Conservation (phyloP, 2,329 filamentous ascomycete species). For the Fusarium sp. region DNA sequence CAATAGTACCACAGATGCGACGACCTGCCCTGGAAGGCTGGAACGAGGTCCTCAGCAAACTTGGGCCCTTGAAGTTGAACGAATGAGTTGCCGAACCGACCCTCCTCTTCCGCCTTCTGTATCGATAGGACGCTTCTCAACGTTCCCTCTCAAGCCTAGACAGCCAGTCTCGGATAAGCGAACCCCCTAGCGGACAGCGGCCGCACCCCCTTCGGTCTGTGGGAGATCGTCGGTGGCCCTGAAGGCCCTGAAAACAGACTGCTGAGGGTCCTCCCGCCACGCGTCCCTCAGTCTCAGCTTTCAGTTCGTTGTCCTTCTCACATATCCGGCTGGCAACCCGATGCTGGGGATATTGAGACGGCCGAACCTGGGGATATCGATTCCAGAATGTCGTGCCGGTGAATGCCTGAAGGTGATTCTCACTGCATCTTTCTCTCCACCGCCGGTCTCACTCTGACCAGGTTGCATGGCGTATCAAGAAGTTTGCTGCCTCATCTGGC, state of each 20-base stretch:
- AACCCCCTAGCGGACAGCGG: slow-evolving; percentile 10
- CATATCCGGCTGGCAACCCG: not conserved
- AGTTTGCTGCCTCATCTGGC: slow-evolving; percentile 24
- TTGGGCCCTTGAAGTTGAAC: slow-evolving; percentile 11
- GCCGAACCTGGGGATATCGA: slow-evolving; percentile 12
- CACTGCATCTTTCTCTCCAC: slow-evolving; percentile 17
- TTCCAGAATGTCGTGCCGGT: slow-evolving; percentile 17
- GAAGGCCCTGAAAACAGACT: not conserved
- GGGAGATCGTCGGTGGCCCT: slow-evolving; percentile 13
- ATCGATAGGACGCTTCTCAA: slow-evolving; percentile 12
- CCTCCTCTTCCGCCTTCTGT: slow-evolving; percentile 32
- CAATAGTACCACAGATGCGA: slow-evolving; percentile 1
- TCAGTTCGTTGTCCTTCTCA: slow-evolving; percentile 14
- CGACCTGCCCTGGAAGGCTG: not conserved
- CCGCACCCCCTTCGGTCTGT: slow-evolving; percentile 24
- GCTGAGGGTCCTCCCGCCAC: slow-evolving; percentile 39
- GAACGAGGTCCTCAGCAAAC: slow-evolving; percentile 9
- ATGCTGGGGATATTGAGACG: not conserved
- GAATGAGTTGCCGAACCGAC: slow-evolving; percentile 31
- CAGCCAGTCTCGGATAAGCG: slow-evolving; percentile 11
- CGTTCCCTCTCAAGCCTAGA: slow-evolving; percentile 11
- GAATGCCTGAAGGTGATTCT: slow-evolving; percentile 10
- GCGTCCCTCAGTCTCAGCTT: slow-evolving; percentile 35
- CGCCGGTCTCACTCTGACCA: slow-evolving; percentile 9
- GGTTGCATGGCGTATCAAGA: slow-evolving; percentile 5